Evolutionary conservation across 1,284 basidiomycete genomes (phyloP).

Genomic region (Schizophyllum commune): DNA sequence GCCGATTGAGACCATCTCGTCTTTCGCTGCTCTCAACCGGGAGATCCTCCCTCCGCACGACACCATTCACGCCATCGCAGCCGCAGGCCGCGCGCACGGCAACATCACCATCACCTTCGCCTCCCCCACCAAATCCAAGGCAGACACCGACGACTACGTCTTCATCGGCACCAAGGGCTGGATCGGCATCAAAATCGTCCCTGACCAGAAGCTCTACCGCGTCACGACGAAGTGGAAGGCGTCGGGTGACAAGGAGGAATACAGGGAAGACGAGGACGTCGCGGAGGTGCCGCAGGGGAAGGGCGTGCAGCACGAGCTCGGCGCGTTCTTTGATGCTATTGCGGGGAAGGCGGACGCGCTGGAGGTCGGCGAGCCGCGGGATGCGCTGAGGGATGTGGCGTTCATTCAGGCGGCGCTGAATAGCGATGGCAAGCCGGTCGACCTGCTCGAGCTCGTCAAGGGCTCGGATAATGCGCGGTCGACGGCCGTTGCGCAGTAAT

Average conservation of each 20-base stretch:
- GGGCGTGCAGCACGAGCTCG: slow-evolving; percentile 57
- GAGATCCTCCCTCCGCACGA: slow-evolving; percentile 69
- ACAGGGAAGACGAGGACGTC: slow-evolving; percentile 41
- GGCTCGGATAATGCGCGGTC: not conserved
- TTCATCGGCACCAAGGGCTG: slow-evolving; percentile 58
- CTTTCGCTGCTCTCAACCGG: slow-evolving; percentile 60
- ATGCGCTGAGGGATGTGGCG: slow-evolving; percentile 65
- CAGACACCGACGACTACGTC: slow-evolving; percentile 34
- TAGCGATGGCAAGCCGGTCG: slow-evolving; percentile 55
- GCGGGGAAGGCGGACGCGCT: slow-evolving; percentile 35
- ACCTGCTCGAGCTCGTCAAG: slow-evolving; percentile 37
- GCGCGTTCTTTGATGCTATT: slow-evolving; percentile 51
- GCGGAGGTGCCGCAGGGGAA: slow-evolving; percentile 32
- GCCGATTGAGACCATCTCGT: slow-evolving; percentile 47
- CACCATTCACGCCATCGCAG: slow-evolving; percentile 53
- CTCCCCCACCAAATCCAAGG: slow-evolving; percentile 38
- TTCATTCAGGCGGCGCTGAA: slow-evolving; percentile 73
- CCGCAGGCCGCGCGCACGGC: slow-evolving; percentile 49
- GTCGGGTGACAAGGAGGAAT: slow-evolving; percentile 34
- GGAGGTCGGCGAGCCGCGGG: slow-evolving; percentile 44
- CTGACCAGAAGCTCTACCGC: slow-evolving; percentile 25
- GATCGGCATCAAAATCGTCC: slow-evolving; percentile 35
- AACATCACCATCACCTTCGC: slow-evolving; percentile 49
- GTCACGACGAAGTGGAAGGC: slow-evolving; percentile 34
- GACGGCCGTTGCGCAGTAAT: too few relatives aligned